Base-by-base conservation (phyloP, 2,329 filamentous ascomycete species). In the Fusarium longipes region DNA sequence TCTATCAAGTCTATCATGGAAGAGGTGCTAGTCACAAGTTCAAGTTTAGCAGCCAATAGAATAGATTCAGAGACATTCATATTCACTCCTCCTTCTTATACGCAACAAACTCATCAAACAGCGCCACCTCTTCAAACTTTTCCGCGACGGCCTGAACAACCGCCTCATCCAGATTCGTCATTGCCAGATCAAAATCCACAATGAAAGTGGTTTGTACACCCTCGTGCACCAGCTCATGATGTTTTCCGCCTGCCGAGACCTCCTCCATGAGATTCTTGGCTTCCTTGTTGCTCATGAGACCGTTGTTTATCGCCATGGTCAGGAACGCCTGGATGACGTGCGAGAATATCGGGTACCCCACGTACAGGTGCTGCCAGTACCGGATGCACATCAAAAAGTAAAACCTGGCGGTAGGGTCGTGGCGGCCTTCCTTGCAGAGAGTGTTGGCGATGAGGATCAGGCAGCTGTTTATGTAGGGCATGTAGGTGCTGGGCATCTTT, bases 101-200 rank as follows among this genome's bases (percentile, higher is more conserved):
- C 5, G 47, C 55, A 14, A 22, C 50, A 56, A 58, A 58, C 39
- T 58, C 55, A 17, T 56, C 55, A 58, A 58, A 58, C 25, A 58
- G 3, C 8, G 39, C 55, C 15, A 56, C 50, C 7, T 58, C 55
- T 11, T 58, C 55, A 57, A 58, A 58, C 3, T 47, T 58, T 27
- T 47, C 32, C 6, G 50, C 55, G 38, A 58, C 25, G 39, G 55
- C 50, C 9, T 38, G 50, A 1, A 58, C 55, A 20, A 33, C 7
- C 0, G 55, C 55, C 27, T 58, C 50, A 0, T 20, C 39, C 14
- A 4, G 36, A 8, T 56, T 57, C 1, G 55, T 56, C 50, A 58
- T 47, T 0, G 55, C 50, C 20, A 58, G 1, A 3, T 47, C 55
- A n/a, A 45, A 58, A 30, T 58, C 55, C 17, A 58, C 55, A 27